Evolutionary conservation across 768 basidiomycete genomes (phyloP).

Genomic region (Boletus subcaerulescens): DNA sequence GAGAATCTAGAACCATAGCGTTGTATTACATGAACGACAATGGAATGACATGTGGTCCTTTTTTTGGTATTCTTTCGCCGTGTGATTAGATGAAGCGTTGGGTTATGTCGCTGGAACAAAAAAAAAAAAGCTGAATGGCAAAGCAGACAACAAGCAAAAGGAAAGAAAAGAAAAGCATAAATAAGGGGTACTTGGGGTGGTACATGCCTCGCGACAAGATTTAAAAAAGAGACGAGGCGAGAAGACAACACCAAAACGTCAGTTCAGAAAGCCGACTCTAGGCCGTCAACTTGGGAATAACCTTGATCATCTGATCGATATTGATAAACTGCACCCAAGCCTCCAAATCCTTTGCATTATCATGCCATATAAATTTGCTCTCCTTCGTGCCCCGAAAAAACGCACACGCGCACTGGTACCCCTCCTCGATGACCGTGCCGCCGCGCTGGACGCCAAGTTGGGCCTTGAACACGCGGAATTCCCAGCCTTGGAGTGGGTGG

Average conservation of each 20-base stretch:
- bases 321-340: slow-evolving; percentile 84
- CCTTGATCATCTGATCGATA: slow-evolving; percentile 78
- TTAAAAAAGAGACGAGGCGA: background rate
- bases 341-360: slow-evolving; percentile 62
- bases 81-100: slow-evolving; percentile 13
- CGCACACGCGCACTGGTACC: slow-evolving; percentile 74
- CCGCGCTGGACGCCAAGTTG: slow-evolving; percentile 65
- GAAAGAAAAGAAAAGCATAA: no score
- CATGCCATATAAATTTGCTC: slow-evolving; percentile 70
- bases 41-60: background rate
- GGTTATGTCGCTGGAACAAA: slow-evolving; percentile 3
- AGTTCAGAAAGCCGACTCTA: slow-evolving; percentile 17
- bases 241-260: no score
- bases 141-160: background rate
- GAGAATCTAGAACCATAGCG: background rate
- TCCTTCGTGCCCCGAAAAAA: slow-evolving; percentile 69
- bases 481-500: slow-evolving; percentile 73
- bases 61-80: background rate
- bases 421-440: slow-evolving; percentile 53
- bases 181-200: background rate
- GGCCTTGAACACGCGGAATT: slow-evolving; percentile 78
- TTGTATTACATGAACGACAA: background rate
- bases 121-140: background rate
- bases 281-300: slow-evolving; percentile 72
- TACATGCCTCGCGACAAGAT: slow-evolving; percentile 4